These are phyloP conservation scores for Aaosphaeria pasadenensis DNA, from an alignment of 2,329 filamentous ascomycete genomes.

Conservation along the genomic window DNA sequence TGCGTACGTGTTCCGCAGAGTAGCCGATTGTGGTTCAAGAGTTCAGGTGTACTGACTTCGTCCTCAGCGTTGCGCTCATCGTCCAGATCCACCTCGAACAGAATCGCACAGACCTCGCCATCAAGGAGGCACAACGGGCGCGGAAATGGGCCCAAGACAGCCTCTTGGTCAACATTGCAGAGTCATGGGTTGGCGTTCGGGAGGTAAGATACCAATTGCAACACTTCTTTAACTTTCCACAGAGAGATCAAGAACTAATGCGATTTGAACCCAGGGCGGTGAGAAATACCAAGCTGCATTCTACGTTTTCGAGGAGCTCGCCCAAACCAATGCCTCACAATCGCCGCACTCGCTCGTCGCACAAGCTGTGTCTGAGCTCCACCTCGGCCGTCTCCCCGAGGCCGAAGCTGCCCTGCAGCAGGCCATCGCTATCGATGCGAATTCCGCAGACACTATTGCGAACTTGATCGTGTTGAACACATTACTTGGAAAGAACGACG, in stretches of 20 bases:
- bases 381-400: constrained; percentile 84
- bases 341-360: constrained; percentile 74
- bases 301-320: constrained; percentile 96
- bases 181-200: constrained; percentile 90
- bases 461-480: constrained; percentile 79
- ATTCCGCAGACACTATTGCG: constrained; percentile 72
- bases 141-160: constrained; percentile 95
- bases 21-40: not conserved
- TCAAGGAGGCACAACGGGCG: constrained; percentile 84
- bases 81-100: constrained; percentile 90
- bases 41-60: not conserved
- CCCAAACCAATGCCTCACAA: constrained; percentile 78
- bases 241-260: constrained; percentile 11
- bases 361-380: constrained; percentile 87
- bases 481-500: constrained; percentile 64
- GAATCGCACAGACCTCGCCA: constrained; percentile 84
- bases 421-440: constrained; percentile 70
- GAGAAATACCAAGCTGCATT: constrained; percentile 96
- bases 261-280: constrained; percentile 62
- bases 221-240: not conserved
- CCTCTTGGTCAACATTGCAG: constrained; percentile 86
- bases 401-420: constrained; percentile 82
- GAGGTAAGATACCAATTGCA: constrained; percentile 56
- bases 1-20: constrained; percentile 51
- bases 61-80: constrained; percentile 72